Conservation (phyloP, 208 protist genomes). For the Crithidia brevicula region DNA sequence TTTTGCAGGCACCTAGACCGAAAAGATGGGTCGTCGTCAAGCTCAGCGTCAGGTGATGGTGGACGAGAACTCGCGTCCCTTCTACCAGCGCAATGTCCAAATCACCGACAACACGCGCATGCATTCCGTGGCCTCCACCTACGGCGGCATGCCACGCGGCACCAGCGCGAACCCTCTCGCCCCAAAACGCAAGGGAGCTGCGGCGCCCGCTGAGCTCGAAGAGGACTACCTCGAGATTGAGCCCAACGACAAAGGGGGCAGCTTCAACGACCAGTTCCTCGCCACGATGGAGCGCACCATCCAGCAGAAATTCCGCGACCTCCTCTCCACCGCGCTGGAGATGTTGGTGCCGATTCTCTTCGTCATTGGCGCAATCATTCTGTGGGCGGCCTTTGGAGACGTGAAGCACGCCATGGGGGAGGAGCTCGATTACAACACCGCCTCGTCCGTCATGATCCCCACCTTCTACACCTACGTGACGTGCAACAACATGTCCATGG, state of each 20-base stretch:
- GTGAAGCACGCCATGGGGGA: conserved; percentile 10
- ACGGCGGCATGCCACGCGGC: background rate
- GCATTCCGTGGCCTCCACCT: conserved; percentile 24
- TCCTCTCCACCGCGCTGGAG: conserved; percentile 38
- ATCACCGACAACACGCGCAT: conserved; percentile 23
- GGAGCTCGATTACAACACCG: conserved; percentile 11
- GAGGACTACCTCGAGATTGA: conserved; percentile 31
- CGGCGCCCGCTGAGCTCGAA: background rate
- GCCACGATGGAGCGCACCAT: conserved; percentile 50
- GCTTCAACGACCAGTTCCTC: conserved; percentile 46
- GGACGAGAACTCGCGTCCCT: background rate
- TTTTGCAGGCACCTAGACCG: too few species aligned
- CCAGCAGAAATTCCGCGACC: conserved; percentile 40
- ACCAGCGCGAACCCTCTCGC: background rate
- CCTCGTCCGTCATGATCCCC: conserved; percentile 17
- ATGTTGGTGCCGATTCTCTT: conserved; percentile 58
- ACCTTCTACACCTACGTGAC: conserved; percentile 27
- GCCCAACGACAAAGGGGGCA: conserved; percentile 41
- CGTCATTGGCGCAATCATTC: conserved; percentile 40
- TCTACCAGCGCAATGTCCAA: conserved; percentile 23
- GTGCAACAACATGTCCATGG: conserved; percentile 32
- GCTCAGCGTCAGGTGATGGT: conserved; percentile 3
- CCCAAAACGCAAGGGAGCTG: background rate
- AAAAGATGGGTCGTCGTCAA: conserved; percentile 34
- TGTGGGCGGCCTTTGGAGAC: conserved; percentile 55